A percentile compares a stretch with the other conserved stretches of the same genome.
Evolutionary conservation across 202 grass and related monocot genomes (phyloP).

Genomic region (Dendrocalamus latiflorus): DNA sequence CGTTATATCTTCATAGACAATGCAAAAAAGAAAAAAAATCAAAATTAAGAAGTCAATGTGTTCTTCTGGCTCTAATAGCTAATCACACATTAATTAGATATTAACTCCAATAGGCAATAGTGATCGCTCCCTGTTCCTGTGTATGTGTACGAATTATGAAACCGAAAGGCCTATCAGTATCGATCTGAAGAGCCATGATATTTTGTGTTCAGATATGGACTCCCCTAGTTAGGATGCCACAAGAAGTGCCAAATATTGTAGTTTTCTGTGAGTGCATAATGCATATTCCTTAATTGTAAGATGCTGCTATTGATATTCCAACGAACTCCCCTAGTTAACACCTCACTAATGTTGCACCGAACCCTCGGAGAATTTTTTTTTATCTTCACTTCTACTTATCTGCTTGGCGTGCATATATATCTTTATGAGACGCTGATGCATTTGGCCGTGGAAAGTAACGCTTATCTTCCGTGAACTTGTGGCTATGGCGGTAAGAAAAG

Average conservation of each 20-base stretch:
- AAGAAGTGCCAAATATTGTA: not conserved
- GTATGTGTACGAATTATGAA: not conserved
- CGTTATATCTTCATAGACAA: too few relatives aligned
- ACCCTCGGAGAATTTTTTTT: not conserved
- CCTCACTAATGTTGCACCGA: not conserved
- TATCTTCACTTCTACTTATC: not conserved
- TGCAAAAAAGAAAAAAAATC: too few relatives aligned
- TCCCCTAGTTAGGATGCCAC: not conserved
- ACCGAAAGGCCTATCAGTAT: not conserved
- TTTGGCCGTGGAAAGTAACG: too few relatives aligned
- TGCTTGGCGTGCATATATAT: too few relatives aligned
- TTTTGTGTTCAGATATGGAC: not conserved
- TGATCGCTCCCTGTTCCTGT: too few relatives aligned
- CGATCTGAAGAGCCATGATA: not conserved
- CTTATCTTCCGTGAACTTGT: not conserved
- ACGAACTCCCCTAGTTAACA: not conserved
- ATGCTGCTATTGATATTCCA: not conserved
- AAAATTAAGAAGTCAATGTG: too few relatives aligned
- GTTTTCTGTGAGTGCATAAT: not conserved
- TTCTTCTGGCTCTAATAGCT: too few relatives aligned
- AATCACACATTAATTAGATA: too few relatives aligned
- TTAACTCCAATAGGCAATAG: not conserved
- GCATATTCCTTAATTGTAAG: not conserved
- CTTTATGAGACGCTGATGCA: not conserved
- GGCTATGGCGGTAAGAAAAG: not conserved